Base-by-base conservation (phyloP, 768 basidiomycete species). In the Amanita phalloides region DNA sequence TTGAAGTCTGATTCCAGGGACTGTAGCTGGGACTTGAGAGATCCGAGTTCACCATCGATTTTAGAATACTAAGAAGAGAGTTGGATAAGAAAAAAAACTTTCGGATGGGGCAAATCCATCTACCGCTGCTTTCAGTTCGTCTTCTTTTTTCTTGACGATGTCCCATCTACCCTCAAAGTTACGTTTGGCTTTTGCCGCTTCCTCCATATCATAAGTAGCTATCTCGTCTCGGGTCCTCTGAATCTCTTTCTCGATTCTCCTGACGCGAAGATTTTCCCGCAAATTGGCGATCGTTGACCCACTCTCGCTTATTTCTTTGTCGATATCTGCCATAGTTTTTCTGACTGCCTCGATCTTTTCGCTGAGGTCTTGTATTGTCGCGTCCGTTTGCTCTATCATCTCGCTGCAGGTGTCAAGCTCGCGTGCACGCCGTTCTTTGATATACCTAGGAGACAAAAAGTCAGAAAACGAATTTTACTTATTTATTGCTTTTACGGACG, bases 101-200 rank as follows among this genome's bases (percentile, higher is more conserved):
- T n/a, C 8, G 5, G 26, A 42, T 13, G 17, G 30, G 14, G 10
- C 3, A 33, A 35, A 38, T 20, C 37, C 28, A 56, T 74, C 23
- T 55, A 89, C 90, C 71, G 78, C 73, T 57, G 76, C 77, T 56
- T 86, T 81, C 57, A 91, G 67, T 35, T 82, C 73, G 11, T 77
- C 79, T 68, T 93, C 89, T 61, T 74, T 80, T 56, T 79, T 72
- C 63, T 89, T 84, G 59, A 83, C 84, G 2, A 73, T 67, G 26
- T 73, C 72, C 67, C 86, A 98, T 60, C 84, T 79, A 48, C 83
- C 80, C 50, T 94, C 81, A 65, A 95, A 99, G 53, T 82, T 86
- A 53, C 85, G 76, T 63, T 82, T 81, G 20, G 90, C 88, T 62
- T 81, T 87, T 17, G 84, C 86, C 17, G 91, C 90, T 55, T 81